Evolutionary conservation across 305 asterid species (phyloP).

Genomic region (Fraxinus ornus): DNA sequence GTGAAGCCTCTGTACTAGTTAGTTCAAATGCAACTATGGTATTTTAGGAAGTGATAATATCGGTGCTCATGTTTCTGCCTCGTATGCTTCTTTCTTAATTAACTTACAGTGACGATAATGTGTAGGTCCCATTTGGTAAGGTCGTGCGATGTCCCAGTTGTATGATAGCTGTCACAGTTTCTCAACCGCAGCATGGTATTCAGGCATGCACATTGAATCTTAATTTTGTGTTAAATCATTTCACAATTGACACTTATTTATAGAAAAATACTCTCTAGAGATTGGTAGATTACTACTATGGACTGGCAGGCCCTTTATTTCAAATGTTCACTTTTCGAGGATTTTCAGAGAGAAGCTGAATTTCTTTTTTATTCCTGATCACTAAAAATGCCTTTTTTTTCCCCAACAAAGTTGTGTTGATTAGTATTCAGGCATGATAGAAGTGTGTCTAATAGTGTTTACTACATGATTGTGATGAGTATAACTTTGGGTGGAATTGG

Average conservation of each 20-base stretch:
- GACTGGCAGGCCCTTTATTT: background rate
- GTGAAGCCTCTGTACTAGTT: background rate
- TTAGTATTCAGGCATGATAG: background rate
- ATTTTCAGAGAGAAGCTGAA: background rate
- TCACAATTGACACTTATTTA: background rate
- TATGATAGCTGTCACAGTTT: slow-evolving; percentile 72
- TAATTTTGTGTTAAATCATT: slow-evolving; percentile 3
- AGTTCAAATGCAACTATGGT: slow-evolving; percentile 1
- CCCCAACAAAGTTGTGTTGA: background rate
- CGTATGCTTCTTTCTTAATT: slow-evolving; percentile 16
- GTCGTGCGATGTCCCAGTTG: slow-evolving; percentile 91
- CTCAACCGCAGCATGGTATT: slow-evolving; percentile 95
- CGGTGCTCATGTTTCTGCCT: background rate
- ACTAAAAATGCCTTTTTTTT: background rate
- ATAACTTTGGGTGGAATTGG: slow-evolving; percentile 5
- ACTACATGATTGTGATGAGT: background rate
- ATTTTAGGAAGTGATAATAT: background rate
- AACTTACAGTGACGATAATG: background rate
- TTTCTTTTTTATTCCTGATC: background rate
- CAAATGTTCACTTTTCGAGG: background rate
- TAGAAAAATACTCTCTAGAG: background rate
- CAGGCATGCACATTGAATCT: slow-evolving; percentile 56
- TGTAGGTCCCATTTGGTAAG: slow-evolving; percentile 93
- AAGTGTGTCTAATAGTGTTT: background rate
- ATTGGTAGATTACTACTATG: background rate